A percentile compares a stretch with the other conserved stretches of the same genome.
These are phyloP conservation scores for Musa schizocarpa DNA, from an alignment of 176 grass and related monocot genomes.

Conservation along the genomic window DNA sequence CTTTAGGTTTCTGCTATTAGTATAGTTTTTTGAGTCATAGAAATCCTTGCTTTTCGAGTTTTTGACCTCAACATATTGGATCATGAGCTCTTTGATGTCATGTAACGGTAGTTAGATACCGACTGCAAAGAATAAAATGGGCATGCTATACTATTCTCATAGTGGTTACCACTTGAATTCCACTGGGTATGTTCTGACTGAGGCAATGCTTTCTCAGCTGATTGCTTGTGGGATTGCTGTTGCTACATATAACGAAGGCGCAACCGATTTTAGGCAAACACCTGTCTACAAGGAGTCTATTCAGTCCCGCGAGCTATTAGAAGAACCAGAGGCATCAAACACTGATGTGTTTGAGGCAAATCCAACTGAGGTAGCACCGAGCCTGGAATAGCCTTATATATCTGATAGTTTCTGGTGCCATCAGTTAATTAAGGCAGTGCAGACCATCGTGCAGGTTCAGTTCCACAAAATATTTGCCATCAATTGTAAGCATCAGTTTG, in stretches of 20 bases:
- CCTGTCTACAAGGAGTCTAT: slow-evolving; percentile 74
- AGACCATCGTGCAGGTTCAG: neutral
- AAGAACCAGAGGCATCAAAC: slow-evolving; percentile 69
- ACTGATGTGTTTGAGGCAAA: slow-evolving; percentile 93
- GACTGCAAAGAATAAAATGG: no score
- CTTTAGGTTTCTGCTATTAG: no score
- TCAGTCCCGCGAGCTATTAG: slow-evolving; percentile 57
- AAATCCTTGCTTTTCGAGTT: no score
- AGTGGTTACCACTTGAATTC: neutral
- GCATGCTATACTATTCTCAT: no score
- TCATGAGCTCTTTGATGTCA: no score
- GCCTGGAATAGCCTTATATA: slow-evolving; percentile 49
- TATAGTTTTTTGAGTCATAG: no score
- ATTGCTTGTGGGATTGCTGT: slow-evolving; percentile 82
- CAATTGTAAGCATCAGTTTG: no score
- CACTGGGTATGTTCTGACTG: neutral
- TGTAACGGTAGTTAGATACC: no score
- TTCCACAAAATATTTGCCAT: no score
- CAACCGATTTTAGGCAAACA: slow-evolving; percentile 81
- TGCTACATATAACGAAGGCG: slow-evolving; percentile 80
- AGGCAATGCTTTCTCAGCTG: slow-evolving; percentile 30
- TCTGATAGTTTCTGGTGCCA: neutral
- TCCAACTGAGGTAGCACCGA: slow-evolving; percentile 83
- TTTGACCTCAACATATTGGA: no score
- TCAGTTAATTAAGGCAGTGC: neutral